Base-by-base conservation (phyloP, 192 early-diverging fungal genomes). In the Physocladia obscura region DNA sequence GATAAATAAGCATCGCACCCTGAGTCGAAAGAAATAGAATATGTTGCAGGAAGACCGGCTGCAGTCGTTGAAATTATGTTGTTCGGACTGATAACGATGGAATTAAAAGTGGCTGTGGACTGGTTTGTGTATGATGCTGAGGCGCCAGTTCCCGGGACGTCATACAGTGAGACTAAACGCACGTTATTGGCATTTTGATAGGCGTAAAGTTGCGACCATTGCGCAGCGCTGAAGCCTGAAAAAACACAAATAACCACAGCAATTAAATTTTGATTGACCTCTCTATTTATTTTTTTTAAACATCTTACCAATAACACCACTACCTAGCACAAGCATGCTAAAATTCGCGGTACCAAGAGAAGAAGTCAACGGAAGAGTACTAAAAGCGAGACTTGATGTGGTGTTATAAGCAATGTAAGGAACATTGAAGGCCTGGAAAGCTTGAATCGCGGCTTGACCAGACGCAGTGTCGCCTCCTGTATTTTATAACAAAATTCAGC, bases 151-250 rank as follows among this genome's bases (percentile, higher is more conserved):
- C 34, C 48, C 24, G 65, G 65, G 26, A 32, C 6, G 65, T 67
- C 65, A 36, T 67, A 49, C 27, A 67, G 36, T 8, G 51, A 50
- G 29, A 67, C 65, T 13, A 67, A 36, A 11, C 65, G 49, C n/a
- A 57, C 65, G 15, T 67, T 19, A 27, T 67, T 57, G 24, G 32
- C 49, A 13, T 50, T 4, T 50, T 67, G 65, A 47, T 67, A 67
- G 51, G 48, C 27, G 30, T 67, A 58, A 32, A 67, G 21, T 27
- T 57, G 51, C 31, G 11, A n/a, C 65, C 51, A 60, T 34, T 67
- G 65, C 15, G 35, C 62, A 24, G 36, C 62, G 15, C 21, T 52
- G 62, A 64, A 44, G 26, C 26, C 58, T 19, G 34, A 60, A n/a
- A 13, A 13, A 13, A n/a, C 40, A 44, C 8, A 44, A 44, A 44